Base-by-base conservation (phyloP, 2,329 filamentous ascomycete species). In the Sordariomycetes sp. region DNA sequence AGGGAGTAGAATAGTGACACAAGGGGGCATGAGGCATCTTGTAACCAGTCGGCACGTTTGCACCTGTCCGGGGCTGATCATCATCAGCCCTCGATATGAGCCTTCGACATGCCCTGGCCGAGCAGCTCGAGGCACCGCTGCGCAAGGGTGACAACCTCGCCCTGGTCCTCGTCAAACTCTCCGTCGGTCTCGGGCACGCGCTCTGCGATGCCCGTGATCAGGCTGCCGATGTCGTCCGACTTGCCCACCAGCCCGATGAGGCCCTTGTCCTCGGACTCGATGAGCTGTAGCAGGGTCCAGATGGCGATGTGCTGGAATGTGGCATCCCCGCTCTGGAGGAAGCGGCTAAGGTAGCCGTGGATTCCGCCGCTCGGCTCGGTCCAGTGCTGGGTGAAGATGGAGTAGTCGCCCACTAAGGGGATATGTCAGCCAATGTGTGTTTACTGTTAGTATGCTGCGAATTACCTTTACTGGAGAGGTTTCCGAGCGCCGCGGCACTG, bases 221-320 rank as follows among this genome's bases (percentile, higher is more conserved):
- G 90, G 61, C 89, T 83, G 58, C 96, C 88, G 62, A 99, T 87
- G 62, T 96, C 90, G 62, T 92, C 88, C 1, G 90, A 91, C 66
- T 92, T 88, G 64, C 89, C 85, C 63, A 99, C 96, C 54, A 90
- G 83, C 54, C 85, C 85, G 61, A 96, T 87, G n/a, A 99, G 77
- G 57, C 84, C 86, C 72, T 88, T 85, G 68, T 99, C 92, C 68
- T 95, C 91, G 0, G 92, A 96, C 72, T 99, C 94, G 55, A 99
- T 85, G 2, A 99, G 80, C 68, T 99, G 94, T 3, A 99, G 80
- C 53, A 99, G 74, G 1, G 94, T 99, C 94, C 94, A 99, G 61
- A 97, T 96, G 55, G 94, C 94, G 67, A 99, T 99, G 69, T 99
- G 94, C 72, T 99, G 94, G 77, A 99, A 99, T 0, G 94, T 99